Percentiles rank a stretch among this genome's conserved stretches.
These are phyloP conservation scores for Zygosaccharomyces pseudorouxii DNA, from an alignment of 805 yeast species.

Conservation along the genomic window DNA sequence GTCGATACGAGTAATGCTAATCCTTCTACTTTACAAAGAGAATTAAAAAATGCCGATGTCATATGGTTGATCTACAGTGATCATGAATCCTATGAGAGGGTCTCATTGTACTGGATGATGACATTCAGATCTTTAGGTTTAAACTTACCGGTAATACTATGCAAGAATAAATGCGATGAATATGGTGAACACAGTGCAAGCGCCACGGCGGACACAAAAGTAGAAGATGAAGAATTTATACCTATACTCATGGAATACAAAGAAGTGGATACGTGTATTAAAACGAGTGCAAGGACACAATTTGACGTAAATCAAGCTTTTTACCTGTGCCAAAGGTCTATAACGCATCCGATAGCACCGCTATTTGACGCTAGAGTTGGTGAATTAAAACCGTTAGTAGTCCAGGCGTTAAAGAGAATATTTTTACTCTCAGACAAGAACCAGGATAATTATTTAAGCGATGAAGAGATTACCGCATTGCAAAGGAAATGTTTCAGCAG, in stretches of 20 bases:
- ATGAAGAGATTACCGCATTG: conserved; percentile 60
- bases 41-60: conserved; percentile 80
- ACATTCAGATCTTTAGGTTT: conserved; percentile 89
- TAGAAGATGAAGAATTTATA: conserved; percentile 71
- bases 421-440: conserved; percentile 84
- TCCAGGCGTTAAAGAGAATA: conserved; percentile 70
- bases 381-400: conserved; percentile 68
- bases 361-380: conserved; percentile 89
- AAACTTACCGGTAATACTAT: conserved; percentile 85
- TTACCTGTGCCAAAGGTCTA: conserved; percentile 88
- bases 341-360: conserved; percentile 90
- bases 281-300: conserved; percentile 81
- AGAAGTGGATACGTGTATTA: conserved; percentile 87
- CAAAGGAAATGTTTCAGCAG: conserved; percentile 75
- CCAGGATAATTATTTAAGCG: conserved; percentile 79
- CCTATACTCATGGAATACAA: conserved; percentile 86
- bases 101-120: conserved; percentile 92
- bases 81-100: conserved; percentile 89
- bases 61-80: conserved; percentile 93
- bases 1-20: conserved; percentile 79
- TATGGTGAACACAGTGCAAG: conserved; percentile 13
- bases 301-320: conserved; percentile 80
- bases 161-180: conserved; percentile 74
- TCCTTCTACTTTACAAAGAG: conserved; percentile 54
- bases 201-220: conserved; percentile 40